A percentile compares a stretch with the other conserved stretches of the same genome.
Conservation (phyloP, 345 rosid species). For the Pelargonium nanum region DNA sequence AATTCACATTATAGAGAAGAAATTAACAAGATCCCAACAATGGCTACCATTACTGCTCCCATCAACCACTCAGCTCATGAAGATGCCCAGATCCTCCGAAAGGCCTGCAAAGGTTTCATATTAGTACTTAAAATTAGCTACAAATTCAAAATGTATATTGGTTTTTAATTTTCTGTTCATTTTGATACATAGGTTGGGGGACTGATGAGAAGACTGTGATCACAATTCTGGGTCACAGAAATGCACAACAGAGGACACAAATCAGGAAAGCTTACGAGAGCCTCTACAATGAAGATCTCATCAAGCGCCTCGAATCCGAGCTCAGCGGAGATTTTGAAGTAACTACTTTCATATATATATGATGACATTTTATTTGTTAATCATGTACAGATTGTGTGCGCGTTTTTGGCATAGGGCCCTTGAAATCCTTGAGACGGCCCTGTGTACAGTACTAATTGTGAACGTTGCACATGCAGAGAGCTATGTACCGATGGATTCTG, state of each 20-base stretch:
- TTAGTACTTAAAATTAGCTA: too few species aligned
- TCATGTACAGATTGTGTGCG: too few species aligned
- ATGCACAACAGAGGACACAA: conserved; percentile 42
- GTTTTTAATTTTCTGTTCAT: too few species aligned
- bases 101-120: background rate
- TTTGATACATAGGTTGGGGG: conserved; percentile 34
- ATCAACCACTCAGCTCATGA: background rate
- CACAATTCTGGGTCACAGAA: conserved; percentile 37
- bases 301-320: conserved; percentile 51
- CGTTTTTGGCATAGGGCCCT: too few species aligned
- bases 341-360: too few species aligned
- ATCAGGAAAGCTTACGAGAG: conserved; percentile 38
- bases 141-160: too few species aligned
- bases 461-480: background rate
- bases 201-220: conserved; percentile 40
- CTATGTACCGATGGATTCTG: conserved; percentile 17
- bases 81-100: background rate
- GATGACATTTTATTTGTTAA: too few species aligned
- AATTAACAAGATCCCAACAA: background rate
- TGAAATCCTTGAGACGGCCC: too few species aligned
- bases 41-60: background rate
- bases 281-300: conserved; percentile 36
- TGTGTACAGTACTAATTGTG: too few species aligned
- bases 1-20: background rate
- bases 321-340: background rate